Evolutionary conservation across 139 green algal species (phyloP).

Genomic region (Coelastrella sp.): DNA sequence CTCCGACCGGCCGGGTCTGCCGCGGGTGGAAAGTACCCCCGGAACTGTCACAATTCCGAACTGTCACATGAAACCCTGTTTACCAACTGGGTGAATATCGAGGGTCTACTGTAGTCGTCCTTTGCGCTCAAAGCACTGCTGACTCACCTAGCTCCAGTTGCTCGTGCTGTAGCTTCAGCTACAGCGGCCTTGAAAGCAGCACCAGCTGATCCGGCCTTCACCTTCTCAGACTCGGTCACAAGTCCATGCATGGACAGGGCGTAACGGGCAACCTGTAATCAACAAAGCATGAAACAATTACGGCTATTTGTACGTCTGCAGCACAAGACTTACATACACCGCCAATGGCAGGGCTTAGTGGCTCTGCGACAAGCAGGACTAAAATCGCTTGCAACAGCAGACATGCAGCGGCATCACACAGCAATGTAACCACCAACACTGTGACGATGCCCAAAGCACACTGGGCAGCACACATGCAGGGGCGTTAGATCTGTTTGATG

Average conservation of each 20-base stretch:
- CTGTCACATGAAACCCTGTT: no score
- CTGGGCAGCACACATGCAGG: no score
- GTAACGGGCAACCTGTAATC: slow-evolving; percentile 53
- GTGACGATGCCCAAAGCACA: no score
- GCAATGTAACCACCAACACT: no score
- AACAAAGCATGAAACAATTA: neutral
- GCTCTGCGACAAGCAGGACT: no score
- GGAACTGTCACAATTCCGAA: no score
- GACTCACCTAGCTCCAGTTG: slow-evolving; percentile 60
- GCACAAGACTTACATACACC: neutral
- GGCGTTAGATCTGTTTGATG: no score
- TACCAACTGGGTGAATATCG: no score
- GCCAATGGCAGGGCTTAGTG: neutral
- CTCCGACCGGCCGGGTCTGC: no score
- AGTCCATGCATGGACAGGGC: slow-evolving; percentile 62
- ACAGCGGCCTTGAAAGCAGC: slow-evolving; percentile 61
- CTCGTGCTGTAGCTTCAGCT: slow-evolving; percentile 56
- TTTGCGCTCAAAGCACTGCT: neutral
- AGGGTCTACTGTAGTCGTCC: neutral
- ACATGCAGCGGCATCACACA: no score
- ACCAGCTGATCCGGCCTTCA: slow-evolving; percentile 22
- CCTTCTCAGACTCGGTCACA: slow-evolving; percentile 44
- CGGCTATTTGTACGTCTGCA: neutral
- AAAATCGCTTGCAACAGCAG: no score
- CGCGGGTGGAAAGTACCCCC: no score